A percentile compares a stretch with the other conserved stretches of the same genome.
These are phyloP conservation scores for Barnettozyma californica DNA, from an alignment of 805 yeast species.

Conservation along the genomic window DNA sequence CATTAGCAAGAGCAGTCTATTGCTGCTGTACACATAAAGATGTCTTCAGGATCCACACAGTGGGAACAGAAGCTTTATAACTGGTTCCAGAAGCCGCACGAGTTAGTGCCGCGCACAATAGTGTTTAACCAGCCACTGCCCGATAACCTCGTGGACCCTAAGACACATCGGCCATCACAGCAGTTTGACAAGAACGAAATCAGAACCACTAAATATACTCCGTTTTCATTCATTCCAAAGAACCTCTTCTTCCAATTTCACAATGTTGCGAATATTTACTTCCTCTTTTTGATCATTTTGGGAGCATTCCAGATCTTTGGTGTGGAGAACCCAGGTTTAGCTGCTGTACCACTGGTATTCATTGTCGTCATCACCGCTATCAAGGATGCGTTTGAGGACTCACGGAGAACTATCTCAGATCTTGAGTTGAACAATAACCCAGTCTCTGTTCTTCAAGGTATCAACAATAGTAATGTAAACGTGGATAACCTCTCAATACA, in stretches of 20 bases:
- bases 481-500: slow-evolving; percentile 42
- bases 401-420: slow-evolving; percentile 65
- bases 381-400: slow-evolving; percentile 78
- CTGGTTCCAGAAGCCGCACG: slow-evolving; percentile 4
- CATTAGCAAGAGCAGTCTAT: background rate
- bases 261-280: slow-evolving; percentile 87
- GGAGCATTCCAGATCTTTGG: slow-evolving; percentile 78
- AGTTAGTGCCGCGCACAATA: slow-evolving; percentile 7
- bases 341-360: slow-evolving; percentile 75
- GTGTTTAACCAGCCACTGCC: slow-evolving; percentile 6
- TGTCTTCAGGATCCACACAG: background rate
- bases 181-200: slow-evolving; percentile 55
- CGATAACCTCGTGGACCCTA: slow-evolving; percentile 5
- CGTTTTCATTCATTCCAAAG: slow-evolving; percentile 82
- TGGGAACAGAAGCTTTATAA: background rate
- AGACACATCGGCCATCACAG: slow-evolving; percentile 5
- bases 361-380: slow-evolving; percentile 71
- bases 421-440: slow-evolving; percentile 69
- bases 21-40: background rate
- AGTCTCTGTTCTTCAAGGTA: slow-evolving; percentile 55
- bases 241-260: slow-evolving; percentile 74
- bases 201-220: slow-evolving; percentile 93
- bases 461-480: slow-evolving; percentile 52
- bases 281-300: slow-evolving; percentile 69
- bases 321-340: slow-evolving; percentile 69